Evolutionary conservation across 768 basidiomycete species (phyloP), one percentile per base, ranked within the genome.

Genomic region (Lactarius sp.): DNA sequence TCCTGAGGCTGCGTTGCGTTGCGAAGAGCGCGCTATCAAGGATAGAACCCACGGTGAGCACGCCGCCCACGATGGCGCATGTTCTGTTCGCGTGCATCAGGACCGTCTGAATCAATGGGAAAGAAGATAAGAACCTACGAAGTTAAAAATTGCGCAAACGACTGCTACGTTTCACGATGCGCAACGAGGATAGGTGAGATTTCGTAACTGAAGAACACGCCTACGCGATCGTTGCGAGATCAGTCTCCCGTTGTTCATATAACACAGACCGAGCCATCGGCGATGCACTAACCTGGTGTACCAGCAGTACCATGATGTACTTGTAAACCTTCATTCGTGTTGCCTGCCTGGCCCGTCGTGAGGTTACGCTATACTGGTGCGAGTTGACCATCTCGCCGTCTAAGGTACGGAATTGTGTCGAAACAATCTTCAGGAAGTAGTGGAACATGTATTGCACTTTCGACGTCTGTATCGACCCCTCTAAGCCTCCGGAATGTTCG

Each of bases 381-480:
- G 92, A 87, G 66, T 92, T 87, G 71, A 94, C 81, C 83, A 76
- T 73, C 69, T 87, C 82, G 36, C 86, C 89, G 64, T 88, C 84
- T 33, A 96, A 77, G n/a, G 87, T 90, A 66, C 85, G 82, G 78
- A 97, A 98, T 72, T 90, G 88, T 2, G 96, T 98, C 7, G 94
- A 93, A 44, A 99, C 97, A 50, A 99, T 96, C 76, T 99, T 99
- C 71, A 99, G 81, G 85, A 98, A 98, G 76, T 98, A 96, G 72
- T 98, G 94, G 83, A 94, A 97, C 93, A 97, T 94, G 74, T 92
- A 96, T 68, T 93, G 83, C 31, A 86, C 75, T 71, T 90, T 89
- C 68, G 75, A 77, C 1, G 93, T 94, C 88, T 91, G 22, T 34
- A 62, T 2, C 6, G 18, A n/a, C 39, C 10, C 22, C 16, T 12